Base-by-base conservation (phyloP, 805 yeast species). In the Metschnikowia corniflorae region DNA sequence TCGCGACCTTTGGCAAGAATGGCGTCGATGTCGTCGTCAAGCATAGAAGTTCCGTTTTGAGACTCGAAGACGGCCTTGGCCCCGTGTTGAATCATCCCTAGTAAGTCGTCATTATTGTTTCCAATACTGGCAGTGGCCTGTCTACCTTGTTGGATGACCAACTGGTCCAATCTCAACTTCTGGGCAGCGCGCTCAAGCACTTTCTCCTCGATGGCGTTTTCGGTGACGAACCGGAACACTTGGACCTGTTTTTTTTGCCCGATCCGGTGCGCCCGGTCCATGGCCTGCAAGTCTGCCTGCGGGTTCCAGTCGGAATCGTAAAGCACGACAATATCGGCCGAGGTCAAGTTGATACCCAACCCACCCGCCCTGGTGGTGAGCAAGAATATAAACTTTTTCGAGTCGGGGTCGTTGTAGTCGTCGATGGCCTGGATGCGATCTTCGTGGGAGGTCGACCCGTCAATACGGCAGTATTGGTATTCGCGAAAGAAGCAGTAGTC, bases 251-350 rank as follows among this genome's bases (percentile, higher is more conserved):
- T 91, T 58, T 86, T 91, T 60, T 89, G 97, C 14, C 97, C 97
- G 56, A 89, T 89, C 69, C 97, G 79, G 57, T 89, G 97, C 1
- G 97, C 97, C 56, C 97, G 76, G 60, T 91, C 97, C 97, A 89
- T 89, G 1, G 97, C 97, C 64, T 89, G 97, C 52, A 89, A 70
- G 69, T 89, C 97, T 0, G 96, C 97, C 57, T 89, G 97, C 2
- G 97, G 97, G 55, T 89, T 89, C 97, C 97, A 89, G 64, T 89
- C 97, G 0, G 95, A 84, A 60, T 89, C 97, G 56, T 78, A 91
- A 18, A 89, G 60, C 3, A 89, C 76, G 33, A 89, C 97, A 28
- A 85, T 79, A 57, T 89, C 96, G 2, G 97, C 97, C 7, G 86
- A 77, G 0, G 95, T 91, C 55, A 89, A 71, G 55, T 91, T 89